Evolutionary conservation across 2,329 filamentous ascomycete species (phyloP).

Genomic region (Pseudogymnoascus sp.): DNA sequence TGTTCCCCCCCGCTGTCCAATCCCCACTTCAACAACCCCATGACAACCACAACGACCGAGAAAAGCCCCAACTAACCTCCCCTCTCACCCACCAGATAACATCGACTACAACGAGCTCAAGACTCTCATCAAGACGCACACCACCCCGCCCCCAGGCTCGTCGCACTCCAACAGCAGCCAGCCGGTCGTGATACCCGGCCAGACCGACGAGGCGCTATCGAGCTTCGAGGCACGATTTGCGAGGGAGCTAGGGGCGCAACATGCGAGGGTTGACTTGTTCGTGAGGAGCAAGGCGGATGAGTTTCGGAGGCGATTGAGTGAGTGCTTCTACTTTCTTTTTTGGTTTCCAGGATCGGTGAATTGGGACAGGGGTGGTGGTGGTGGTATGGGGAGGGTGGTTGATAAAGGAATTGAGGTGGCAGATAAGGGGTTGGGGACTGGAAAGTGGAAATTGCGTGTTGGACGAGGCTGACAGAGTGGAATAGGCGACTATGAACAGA

Average conservation of each 20-base stretch:
- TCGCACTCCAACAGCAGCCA: constrained; percentile 28
- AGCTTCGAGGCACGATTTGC: constrained; percentile 68
- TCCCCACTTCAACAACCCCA: constrained; percentile 6
- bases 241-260: constrained; percentile 61
- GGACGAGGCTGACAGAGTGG: not conserved
- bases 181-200: constrained; percentile 68
- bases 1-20: constrained; percentile 23
- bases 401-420: not conserved
- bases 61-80: not conserved
- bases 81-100: constrained; percentile 50
- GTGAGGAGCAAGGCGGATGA: constrained; percentile 74
- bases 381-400: not conserved
- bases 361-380: not conserved
- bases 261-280: constrained; percentile 71
- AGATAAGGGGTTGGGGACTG: not conserved
- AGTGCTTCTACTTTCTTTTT: not conserved
- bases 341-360: not conserved
- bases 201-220: constrained; percentile 48
- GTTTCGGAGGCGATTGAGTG: constrained; percentile 55
- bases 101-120: constrained; percentile 86
- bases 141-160: constrained; percentile 58
- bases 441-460: not conserved
- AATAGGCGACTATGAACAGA: constrained; percentile 46
- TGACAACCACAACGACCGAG: not conserved
- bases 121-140: constrained; percentile 73